Conservation (phyloP, 352 stramenopile genomes). For the Pythium pectinolyticum region DNA sequence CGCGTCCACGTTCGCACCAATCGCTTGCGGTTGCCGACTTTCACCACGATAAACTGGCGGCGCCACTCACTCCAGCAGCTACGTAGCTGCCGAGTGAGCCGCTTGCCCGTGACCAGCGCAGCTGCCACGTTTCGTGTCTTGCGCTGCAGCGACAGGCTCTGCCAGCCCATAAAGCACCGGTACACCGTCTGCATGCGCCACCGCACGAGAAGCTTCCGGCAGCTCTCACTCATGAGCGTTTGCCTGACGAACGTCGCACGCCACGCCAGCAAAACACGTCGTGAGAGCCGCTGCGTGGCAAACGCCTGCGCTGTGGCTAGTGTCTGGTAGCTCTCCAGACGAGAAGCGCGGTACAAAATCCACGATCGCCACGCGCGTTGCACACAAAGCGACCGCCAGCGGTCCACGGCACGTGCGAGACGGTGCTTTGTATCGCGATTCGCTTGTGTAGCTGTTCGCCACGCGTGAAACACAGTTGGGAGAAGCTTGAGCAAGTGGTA, state of each 20-base stretch:
- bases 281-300: neutral
- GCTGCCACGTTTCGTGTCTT: constrained; percentile 7
- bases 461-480: neutral
- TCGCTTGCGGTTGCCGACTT: constrained; percentile 13
- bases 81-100: neutral
- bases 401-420: constrained; percentile 3
- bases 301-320: neutral
- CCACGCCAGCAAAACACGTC: neutral
- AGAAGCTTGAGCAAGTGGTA: constrained; percentile 19
- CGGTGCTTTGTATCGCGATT: neutral
- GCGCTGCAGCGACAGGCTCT: neutral
- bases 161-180: constrained; percentile 40
- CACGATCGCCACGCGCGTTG: constrained; percentile 22
- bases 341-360: neutral
- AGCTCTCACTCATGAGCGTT: constrained; percentile 1
- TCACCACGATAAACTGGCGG: constrained; percentile 15
- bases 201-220: constrained; percentile 27
- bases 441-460: neutral
- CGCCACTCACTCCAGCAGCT: constrained; percentile 19
- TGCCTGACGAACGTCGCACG: neutral
- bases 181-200: constrained; percentile 45
- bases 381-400: constrained; percentile 10
- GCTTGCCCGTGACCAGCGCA: constrained; percentile 8
- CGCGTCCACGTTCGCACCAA: constrained; percentile 2
- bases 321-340: neutral